phyloP scores from a whole-genome alignment of 129 eudicot genomes.

The Lactuca sativa region DNA sequence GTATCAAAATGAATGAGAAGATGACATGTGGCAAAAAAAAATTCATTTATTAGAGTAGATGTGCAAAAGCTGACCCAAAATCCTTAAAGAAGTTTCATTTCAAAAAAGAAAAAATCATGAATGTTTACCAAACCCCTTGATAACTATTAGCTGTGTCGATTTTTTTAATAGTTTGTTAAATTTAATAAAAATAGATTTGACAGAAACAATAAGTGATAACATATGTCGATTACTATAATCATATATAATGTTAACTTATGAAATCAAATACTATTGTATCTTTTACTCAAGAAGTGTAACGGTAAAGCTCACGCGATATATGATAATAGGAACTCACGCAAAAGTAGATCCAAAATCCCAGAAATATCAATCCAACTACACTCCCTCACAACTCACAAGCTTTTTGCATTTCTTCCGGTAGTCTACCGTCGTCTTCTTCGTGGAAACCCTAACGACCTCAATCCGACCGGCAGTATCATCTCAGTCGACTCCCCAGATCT shows the following conservation, averaged over 20 bases:
- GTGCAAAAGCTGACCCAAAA: too few species aligned
- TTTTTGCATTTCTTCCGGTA: constrained; percentile 18
- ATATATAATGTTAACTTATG: not conserved
- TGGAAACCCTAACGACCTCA: constrained; percentile 37
- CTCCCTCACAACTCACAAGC: not conserved
- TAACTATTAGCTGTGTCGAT: too few species aligned
- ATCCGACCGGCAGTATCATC: constrained; percentile 16
- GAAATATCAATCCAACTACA: constrained; percentile 14
- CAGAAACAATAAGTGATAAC: too few species aligned
- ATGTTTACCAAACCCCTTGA: too few species aligned
- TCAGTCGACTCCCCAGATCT: constrained; percentile 1
- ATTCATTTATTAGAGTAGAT: too few species aligned
- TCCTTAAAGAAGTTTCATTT: too few species aligned
- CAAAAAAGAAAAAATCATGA: too few species aligned
- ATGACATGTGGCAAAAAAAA: too few species aligned
- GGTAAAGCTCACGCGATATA: constrained; percentile 21
- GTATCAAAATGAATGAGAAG: too few species aligned
- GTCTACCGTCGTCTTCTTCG: constrained; percentile 35
- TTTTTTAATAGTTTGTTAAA: not conserved
- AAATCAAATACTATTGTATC: not conserved
- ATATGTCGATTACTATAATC: too few species aligned
- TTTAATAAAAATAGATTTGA: not conserved
- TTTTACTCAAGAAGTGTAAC: not conserved
- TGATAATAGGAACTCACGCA: constrained; percentile 10
- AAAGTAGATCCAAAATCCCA: constrained; percentile 32